Base-by-base conservation (phyloP, 768 basidiomycete species). In the Brasilioporus rufonigricans region DNA sequence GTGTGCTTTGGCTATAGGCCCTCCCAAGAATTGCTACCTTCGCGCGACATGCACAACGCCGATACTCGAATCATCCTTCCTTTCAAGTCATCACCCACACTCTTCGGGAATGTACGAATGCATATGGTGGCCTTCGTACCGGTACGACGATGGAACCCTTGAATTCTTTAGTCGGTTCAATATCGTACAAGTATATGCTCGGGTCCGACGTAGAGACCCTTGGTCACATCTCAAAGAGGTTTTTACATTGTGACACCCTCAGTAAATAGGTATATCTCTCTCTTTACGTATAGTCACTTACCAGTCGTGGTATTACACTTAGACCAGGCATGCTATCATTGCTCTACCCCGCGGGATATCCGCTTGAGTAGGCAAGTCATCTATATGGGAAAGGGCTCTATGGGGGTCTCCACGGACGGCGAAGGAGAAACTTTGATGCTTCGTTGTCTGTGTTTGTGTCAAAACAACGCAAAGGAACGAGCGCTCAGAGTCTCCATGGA, bases 221-320 rank as follows among this genome's bases (percentile, higher is more conserved):
- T 4, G 81, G 81, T 38, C 73, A 74, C 48, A 74, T 88, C 4
- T 73, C 82, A 21, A 79, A 87, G 79, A 24, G 88, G 87, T 1
- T 85, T 91, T 61, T 93, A 92, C 59, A 80, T 93, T 59, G 91
- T 91, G 13, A 93, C 91, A 3, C 91, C 91, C 32, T 82, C 85
- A 6, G 91, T 91, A 2, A 90, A 94, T 63, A 73, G 90, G 86
- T 83, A 36, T 40, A 4, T 45, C 14, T 21, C 5, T 31, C 7
- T 26, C 7, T 48, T 23, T 44, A 11, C 10, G 12, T n/a, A 4
- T 10, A 16, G 26, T 36, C 11, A 6, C 26, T 26, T 18, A 5
- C 9, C 26, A 10, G n/a, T 29, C 46, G 26, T 50, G n/a, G 4
- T 8, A 26, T 55, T 33, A 13, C n/a, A 10, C 11, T 27, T 49